A percentile compares a stretch with the other conserved stretches of the same genome.
phyloP scores from a whole-genome alignment of 2,329 filamentous ascomycete genomes.

The Aspergillus versicolor region DNA sequence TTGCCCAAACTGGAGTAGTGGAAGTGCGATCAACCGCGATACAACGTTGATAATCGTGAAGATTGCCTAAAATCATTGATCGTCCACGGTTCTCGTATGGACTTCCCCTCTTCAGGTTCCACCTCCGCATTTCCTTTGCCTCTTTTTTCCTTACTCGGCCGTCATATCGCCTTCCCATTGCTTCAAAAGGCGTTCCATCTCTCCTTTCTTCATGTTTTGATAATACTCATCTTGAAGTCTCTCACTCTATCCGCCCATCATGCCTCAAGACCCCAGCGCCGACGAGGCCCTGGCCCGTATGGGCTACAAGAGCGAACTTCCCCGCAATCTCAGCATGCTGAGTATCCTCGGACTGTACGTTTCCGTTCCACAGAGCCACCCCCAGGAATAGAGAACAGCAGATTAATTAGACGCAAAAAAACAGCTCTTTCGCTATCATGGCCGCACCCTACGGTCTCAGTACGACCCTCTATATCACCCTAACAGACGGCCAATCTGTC shows the following conservation, averaged over 20 bases:
- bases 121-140: not conserved
- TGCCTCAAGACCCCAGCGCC: conserved; percentile 42
- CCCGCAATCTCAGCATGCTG: conserved; percentile 66
- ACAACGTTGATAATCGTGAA: not conserved
- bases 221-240: not conserved
- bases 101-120: not conserved
- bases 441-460: conserved; percentile 67
- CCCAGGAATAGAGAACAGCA: not conserved
- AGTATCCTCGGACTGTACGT: conserved; percentile 62
- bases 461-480: conserved; percentile 67
- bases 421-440: conserved; percentile 70
- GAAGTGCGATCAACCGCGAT: too few species aligned
- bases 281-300: conserved; percentile 63
- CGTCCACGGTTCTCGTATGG: not conserved
- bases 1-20: too few species aligned
- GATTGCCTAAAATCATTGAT: too few species aligned
- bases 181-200: not conserved
- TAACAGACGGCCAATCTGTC: conserved; percentile 67
- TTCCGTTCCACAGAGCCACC: conserved; percentile 1
- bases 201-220: conserved; percentile 2
- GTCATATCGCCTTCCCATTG: not conserved
- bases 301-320: conserved; percentile 68
- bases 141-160: not conserved
- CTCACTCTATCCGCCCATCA: not conserved
- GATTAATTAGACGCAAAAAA: not conserved